phyloP scores from a whole-genome alignment of 148 eudicot genomes.

The Amaranthus palmeri region DNA sequence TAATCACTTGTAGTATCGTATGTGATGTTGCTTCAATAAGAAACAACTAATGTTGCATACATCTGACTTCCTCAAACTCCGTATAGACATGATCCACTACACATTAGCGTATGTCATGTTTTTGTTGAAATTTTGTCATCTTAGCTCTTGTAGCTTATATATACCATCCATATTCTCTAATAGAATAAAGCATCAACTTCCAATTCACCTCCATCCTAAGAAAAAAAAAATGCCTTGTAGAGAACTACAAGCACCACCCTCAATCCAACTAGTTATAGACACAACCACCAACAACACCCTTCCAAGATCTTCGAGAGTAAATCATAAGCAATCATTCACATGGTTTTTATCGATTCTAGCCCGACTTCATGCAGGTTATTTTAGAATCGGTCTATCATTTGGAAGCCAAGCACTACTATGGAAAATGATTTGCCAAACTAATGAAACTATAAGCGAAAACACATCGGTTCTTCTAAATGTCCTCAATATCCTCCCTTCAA shows the following conservation, averaged over 20 bases:
- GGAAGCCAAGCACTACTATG: constrained; percentile 48
- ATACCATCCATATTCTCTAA: constrained; percentile 10
- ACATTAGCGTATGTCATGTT: no score
- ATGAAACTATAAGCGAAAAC: neutral
- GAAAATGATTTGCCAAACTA: constrained; percentile 36
- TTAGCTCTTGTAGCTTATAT: constrained; percentile 17
- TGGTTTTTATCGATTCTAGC: constrained; percentile 28
- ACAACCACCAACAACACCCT: constrained; percentile 1
- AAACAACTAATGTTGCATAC: no score
- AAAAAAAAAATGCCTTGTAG: constrained; percentile 24
- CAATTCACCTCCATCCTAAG: neutral
- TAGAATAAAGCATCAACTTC: neutral
- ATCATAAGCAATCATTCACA: constrained; percentile 2
- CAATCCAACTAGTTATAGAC: constrained; percentile 30
- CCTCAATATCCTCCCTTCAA: constrained; percentile 30
- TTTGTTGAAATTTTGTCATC: no score
- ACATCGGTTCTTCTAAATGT: constrained; percentile 17
- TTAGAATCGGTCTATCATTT: constrained; percentile 46
- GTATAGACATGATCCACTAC: no score
- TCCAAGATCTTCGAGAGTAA: neutral
- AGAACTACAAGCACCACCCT: constrained; percentile 22
- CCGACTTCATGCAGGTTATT: constrained; percentile 54
- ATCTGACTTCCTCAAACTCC: no score
- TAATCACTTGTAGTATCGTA: no score
- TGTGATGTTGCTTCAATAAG: no score